phyloP scores from a whole-genome alignment of 441 rosid genomes.

The Lepidium campestre region DNA sequence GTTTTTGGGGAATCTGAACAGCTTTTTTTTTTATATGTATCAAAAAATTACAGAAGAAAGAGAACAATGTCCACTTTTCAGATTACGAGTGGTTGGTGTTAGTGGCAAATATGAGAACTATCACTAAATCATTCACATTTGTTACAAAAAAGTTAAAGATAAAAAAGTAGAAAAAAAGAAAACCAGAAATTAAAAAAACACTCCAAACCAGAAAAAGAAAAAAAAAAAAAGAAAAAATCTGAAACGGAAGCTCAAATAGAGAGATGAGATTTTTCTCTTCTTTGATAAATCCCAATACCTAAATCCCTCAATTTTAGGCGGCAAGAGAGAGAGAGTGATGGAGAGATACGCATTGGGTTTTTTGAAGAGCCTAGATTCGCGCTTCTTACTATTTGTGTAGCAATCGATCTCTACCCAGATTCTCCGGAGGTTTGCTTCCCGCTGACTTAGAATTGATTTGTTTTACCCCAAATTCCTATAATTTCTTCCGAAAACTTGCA shows the following conservation, averaged over 20 bases:
- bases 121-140: constrained; percentile 12
- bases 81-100: constrained; percentile 21
- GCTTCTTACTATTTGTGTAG: background rate
- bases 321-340: background rate
- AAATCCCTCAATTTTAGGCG: constrained; percentile 14
- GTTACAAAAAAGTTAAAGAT: background rate
- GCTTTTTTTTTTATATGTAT: background rate
- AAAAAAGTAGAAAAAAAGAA: background rate
- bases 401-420: constrained; percentile 24
- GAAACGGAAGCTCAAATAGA: constrained; percentile 9
- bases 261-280: constrained; percentile 1
- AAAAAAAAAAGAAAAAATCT: background rate
- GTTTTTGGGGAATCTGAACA: constrained; percentile 6
- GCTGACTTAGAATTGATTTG: background rate
- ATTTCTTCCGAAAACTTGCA: background rate
- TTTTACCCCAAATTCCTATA: background rate
- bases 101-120: constrained; percentile 5
- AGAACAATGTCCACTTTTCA: constrained; percentile 15
- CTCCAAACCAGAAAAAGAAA: background rate
- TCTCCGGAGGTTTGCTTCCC: constrained; percentile 14
- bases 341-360: constrained; percentile 11
- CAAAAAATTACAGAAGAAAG: background rate
- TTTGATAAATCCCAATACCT: constrained; percentile 27
- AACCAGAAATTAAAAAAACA: background rate
- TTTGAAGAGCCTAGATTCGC: background rate